phyloP scores from a whole-genome alignment of 2,329 filamentous ascomycete genomes.

The Ceratocystis harringtonii region DNA sequence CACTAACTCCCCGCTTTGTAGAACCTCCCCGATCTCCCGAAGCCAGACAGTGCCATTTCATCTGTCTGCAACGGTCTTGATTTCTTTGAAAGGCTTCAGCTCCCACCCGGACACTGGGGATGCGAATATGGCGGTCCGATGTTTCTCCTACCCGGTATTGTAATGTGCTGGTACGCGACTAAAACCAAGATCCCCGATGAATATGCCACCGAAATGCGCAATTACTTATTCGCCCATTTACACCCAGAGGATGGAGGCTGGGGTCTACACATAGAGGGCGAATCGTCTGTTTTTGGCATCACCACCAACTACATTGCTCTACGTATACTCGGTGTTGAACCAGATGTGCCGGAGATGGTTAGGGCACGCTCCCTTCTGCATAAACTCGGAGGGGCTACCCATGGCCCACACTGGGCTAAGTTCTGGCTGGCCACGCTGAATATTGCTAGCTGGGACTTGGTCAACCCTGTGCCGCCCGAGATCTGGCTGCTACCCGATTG shows the following conservation, averaged over 20 bases:
- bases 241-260: conserved; percentile 85
- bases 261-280: conserved; percentile 89
- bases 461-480: conserved; percentile 88
- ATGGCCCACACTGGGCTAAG: conserved; percentile 90
- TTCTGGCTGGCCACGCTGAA: conserved; percentile 83
- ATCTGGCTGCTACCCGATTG: conserved; percentile 86
- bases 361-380: conserved; percentile 73
- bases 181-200: conserved; percentile 70
- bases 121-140: conserved; percentile 97
- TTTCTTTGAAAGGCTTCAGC: conserved; percentile 82
- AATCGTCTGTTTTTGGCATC: conserved; percentile 84
- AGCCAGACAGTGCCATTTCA: conserved; percentile 57
- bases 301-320: conserved; percentile 73
- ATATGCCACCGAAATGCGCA: conserved; percentile 75
- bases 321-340: conserved; percentile 65
- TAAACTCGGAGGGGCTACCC: conserved; percentile 67
- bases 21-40: conserved; percentile 58
- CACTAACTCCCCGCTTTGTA: conserved; percentile 25
- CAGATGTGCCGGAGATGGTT: conserved; percentile 71
- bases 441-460: conserved; percentile 74
- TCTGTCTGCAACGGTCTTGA: conserved; percentile 67
- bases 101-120: conserved; percentile 82
- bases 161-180: conserved; percentile 78
- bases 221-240: conserved; percentile 77
- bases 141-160: conserved; percentile 78